Evolutionary conservation across 148 eudicot species (phyloP), one percentile per base, ranked within the genome.

Genomic region (Rhododendron williamsianum): DNA sequence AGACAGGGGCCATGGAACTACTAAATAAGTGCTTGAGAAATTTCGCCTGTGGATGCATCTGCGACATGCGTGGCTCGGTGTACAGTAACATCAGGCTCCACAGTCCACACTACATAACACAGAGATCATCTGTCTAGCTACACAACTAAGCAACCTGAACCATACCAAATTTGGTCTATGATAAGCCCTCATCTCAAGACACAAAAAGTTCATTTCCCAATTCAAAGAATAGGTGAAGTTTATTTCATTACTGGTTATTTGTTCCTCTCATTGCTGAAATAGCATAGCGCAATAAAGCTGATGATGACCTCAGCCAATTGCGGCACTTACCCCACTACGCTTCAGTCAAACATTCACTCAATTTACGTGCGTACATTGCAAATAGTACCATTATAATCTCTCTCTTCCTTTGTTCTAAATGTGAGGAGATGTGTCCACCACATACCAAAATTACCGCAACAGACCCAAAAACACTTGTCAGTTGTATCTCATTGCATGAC

Each of bases 201-300:
- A 54, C 54, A 51, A 12, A 51, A 13, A 52, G 1, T 13, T 52
- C 16, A 52, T 27, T 79, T 78, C 33, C 54, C 33, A 76, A 38
- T 16, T 6, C 79, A 77, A 77, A 77, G 27, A 15, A 25, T 33
- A 52, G 15, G 18, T 52, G 3, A 13, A 80, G 43, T 30, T 52
- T 52, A 80, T 80, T 80, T 52, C 19, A 80, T 52, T 80, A 52
- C 45, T 4, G 67, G 82, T 51, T 27, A 27, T 79, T 80, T 52
- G 60, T 33, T 33, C 65, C 45, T 51, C 82, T 16, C 82, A 52
- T 33, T 52, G 58, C 43, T 16, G 82, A 52, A 80, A 58, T 18
- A 80, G 52, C 65, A 52, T 33, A 51, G 43, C 1, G 18, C 38
- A 49, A 56, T 12, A 46, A 45, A 77, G 81, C 60, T 12, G 9